These are phyloP conservation scores for Vitis hybrid DNA, from an alignment of 177 flowering plant species.

Conservation along the genomic window DNA sequence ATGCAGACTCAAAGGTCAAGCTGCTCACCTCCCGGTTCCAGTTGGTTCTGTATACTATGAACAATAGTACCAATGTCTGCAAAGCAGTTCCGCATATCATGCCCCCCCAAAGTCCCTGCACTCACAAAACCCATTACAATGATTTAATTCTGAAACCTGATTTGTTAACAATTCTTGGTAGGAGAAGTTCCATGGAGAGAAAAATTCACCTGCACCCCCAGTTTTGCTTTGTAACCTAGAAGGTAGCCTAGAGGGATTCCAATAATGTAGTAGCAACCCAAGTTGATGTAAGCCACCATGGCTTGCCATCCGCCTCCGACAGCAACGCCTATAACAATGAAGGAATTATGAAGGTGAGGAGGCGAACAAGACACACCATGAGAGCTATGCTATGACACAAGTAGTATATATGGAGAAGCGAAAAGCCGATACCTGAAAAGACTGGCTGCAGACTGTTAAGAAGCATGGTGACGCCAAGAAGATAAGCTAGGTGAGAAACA, in stretches of 20 bases:
- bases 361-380: not conserved
- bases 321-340: constrained; percentile 45
- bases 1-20: not conserved
- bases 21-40: constrained; percentile 55
- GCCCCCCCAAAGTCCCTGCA: constrained; percentile 64
- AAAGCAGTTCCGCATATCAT: constrained; percentile 55
- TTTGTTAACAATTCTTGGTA: too few relatives aligned
- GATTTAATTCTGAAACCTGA: too few relatives aligned
- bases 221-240: constrained; percentile 40
- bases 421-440: constrained; percentile 39
- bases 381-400: not conserved
- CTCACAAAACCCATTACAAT: too few relatives aligned
- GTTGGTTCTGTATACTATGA: constrained; percentile 51
- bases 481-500: constrained; percentile 40
- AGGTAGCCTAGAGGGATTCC: constrained; percentile 54
- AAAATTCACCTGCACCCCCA: constrained; percentile 45
- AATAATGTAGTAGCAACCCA: constrained; percentile 46
- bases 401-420: not conserved
- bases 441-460: constrained; percentile 64
- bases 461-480: constrained; percentile 51
- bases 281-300: constrained; percentile 52
- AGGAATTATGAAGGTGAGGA: not conserved
- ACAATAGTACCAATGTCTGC: constrained; percentile 48
- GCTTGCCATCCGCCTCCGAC: constrained; percentile 69
- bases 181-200: not conserved